Conservation (phyloP, 371 early-diverging fungal genomes). For the Syncephalastrum monosporum region DNA sequence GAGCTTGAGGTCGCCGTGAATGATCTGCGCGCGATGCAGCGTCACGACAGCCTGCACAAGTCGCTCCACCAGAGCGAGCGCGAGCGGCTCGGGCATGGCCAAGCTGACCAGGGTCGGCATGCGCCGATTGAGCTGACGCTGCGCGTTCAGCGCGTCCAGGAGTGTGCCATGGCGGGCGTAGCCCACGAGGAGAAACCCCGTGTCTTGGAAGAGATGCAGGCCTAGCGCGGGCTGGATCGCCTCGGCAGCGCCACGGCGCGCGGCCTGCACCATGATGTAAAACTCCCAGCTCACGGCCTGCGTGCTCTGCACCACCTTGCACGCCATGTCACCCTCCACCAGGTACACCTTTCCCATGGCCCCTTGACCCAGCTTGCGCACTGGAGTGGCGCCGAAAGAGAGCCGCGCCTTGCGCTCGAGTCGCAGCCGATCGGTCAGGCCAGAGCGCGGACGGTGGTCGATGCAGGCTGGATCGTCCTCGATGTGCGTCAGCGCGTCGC, state of each 20-base stretch:
- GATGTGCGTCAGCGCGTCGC: no score
- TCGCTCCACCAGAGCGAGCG: constrained; percentile 20
- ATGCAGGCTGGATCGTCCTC: no score
- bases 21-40: constrained; percentile 32
- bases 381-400: not conserved
- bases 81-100: constrained; percentile 40
- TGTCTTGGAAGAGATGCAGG: constrained; percentile 20
- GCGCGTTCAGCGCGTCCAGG: constrained; percentile 30
- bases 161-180: constrained; percentile 29
- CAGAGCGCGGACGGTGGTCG: no score
- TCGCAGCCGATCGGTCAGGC: no score
- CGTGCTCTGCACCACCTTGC: constrained; percentile 39
- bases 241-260: not conserved
- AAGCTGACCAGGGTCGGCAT: not conserved
- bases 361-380: constrained; percentile 37
- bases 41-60: constrained; percentile 24
- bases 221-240: not conserved
- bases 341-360: constrained; percentile 38
- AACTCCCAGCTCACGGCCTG: constrained; percentile 38
- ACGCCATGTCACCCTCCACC: constrained; percentile 16
- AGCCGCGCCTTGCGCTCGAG: not conserved
- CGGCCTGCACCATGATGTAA: constrained; percentile 33
- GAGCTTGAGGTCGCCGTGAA: constrained; percentile 50
- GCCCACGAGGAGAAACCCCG: constrained; percentile 33
- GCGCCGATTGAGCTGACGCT: constrained; percentile 3